Conservation (phyloP, 495 filamentous ascomycete species). For the Aspergillus asperescens region DNA sequence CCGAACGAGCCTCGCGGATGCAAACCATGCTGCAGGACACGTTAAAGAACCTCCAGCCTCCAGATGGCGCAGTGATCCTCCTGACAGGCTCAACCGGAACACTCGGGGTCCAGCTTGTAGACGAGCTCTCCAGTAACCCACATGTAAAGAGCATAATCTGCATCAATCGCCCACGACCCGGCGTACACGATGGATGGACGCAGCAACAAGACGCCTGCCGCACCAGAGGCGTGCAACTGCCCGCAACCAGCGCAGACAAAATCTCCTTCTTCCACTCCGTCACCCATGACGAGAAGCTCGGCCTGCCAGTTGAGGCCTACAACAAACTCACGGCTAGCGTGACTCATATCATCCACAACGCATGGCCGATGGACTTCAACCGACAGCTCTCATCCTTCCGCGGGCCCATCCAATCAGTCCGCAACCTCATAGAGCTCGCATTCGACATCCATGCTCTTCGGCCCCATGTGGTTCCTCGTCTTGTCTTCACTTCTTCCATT, state of each 20-base stretch:
- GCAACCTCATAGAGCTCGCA: slow-evolving; percentile 45
- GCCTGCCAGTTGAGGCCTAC: slow-evolving; percentile 37
- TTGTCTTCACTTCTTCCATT: slow-evolving; percentile 51
- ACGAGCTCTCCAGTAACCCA: slow-evolving; percentile 26
- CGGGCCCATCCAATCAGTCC: slow-evolving; percentile 43
- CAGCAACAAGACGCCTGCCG: slow-evolving; percentile 34
- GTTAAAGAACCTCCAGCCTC: no score
- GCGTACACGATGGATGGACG: background rate
- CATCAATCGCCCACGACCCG: slow-evolving; percentile 29
- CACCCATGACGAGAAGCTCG: slow-evolving; percentile 39
- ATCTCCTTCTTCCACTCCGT: slow-evolving; percentile 28
- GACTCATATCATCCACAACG: slow-evolving; percentile 53
- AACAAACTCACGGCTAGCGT: slow-evolving; percentile 29
- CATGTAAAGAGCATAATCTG: slow-evolving; percentile 38
- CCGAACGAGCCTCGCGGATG: no score
- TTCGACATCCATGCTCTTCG: slow-evolving; percentile 14
- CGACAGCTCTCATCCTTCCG: slow-evolving; percentile 41
- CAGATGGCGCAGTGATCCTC: slow-evolving; percentile 31
- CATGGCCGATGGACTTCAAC: slow-evolving; percentile 51
- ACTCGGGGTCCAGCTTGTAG: slow-evolving; percentile 43
- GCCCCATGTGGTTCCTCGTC: background rate
- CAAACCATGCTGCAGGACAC: no score
- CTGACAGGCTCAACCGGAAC: slow-evolving; percentile 50
- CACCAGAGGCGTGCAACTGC: slow-evolving; percentile 32
- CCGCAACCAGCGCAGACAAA: slow-evolving; percentile 23